Evolutionary conservation across 192 early-diverging fungal species (phyloP).

Genomic region (Diversispora eburnea): DNA sequence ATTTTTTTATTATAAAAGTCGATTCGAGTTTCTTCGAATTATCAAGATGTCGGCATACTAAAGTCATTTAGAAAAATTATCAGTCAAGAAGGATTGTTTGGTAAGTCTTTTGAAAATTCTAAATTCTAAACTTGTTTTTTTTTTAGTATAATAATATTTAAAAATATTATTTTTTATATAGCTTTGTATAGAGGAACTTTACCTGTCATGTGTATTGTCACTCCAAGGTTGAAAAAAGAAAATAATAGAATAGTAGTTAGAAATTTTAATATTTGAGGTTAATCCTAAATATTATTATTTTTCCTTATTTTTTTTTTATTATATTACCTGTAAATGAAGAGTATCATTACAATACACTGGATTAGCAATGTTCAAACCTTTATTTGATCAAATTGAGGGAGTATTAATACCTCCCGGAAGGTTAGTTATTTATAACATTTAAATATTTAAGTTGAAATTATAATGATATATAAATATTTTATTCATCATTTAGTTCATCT

Average conservation of each 20-base stretch:
- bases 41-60: conserved; percentile 32
- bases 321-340: background rate
- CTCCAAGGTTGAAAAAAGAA: conserved; percentile 27
- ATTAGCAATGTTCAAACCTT: conserved; percentile 41
- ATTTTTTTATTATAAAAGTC: conserved; percentile 28
- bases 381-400: conserved; percentile 44
- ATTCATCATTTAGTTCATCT: conserved; percentile 27
- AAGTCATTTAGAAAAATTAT: conserved; percentile 35
- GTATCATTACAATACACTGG: conserved; percentile 45
- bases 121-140: background rate
- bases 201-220: conserved; percentile 43
- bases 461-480: background rate
- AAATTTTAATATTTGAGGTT: no score
- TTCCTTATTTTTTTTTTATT: background rate
- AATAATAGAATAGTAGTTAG: no score
- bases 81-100: conserved; percentile 37
- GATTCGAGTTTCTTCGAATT: conserved; percentile 34
- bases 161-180: background rate
- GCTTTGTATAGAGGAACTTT: conserved; percentile 43
- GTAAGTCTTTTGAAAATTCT: conserved; percentile 6
- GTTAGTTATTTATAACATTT: background rate
- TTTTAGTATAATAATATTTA: background rate
- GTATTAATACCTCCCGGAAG: conserved; percentile 34
- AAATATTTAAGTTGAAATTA: background rate
- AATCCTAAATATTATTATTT: no score